Evolutionary conservation across 2,329 filamentous ascomycete species (phyloP), one percentile per base, ranked within the genome.

Genomic region (Aureobasidium uvarum): DNA sequence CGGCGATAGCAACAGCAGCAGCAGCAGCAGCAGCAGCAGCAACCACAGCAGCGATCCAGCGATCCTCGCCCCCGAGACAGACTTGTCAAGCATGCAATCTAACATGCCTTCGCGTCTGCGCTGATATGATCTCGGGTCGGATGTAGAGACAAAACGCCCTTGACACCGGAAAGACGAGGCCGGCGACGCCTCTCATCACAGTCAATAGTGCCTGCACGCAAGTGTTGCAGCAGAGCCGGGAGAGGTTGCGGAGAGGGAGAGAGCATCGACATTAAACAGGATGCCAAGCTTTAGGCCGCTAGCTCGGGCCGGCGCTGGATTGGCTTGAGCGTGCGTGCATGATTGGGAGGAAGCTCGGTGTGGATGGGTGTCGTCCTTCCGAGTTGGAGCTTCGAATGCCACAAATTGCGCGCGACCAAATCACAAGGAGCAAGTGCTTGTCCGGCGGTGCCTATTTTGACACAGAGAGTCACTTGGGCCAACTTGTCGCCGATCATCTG

Each of bases 401-500:
- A 59, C 55, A 36, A 13, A 33, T 31, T 62, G 58, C 58, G 58
- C 58, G 58, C 58, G 58, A 50, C 58, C 58, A 62, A 51, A 62
- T 63, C 60, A 63, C 60, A 63, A 63, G 60, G 41, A 45, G 56
- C 56, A 58, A 45, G 39, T 23, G 56, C 43, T 48, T 48, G 56
- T 60, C 56, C 39, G 58, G 58, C 58, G 46, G 18, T 63, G 45
- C 60, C 48, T 63, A 52, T 45, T 63, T 63, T 48, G 48, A 65
- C 63, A 59, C 63, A 65, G 43, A 58, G 11, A 56, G 63, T 65
- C 63, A 65, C 25, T 65, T 52, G 62, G 39, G 25, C 50, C 39
- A 16, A n/a, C 25, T 38, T 23, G 11, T 11, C 66, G 72, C 74
- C 79, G 78, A 82, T 82, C 80, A 82, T 82, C 80, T 82, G 81